Evolutionary conservation across 2,329 filamentous ascomycete genomes (phyloP), one percentile per base, ranked within the genome.

Genomic region (Xylariaceae sp.): DNA sequence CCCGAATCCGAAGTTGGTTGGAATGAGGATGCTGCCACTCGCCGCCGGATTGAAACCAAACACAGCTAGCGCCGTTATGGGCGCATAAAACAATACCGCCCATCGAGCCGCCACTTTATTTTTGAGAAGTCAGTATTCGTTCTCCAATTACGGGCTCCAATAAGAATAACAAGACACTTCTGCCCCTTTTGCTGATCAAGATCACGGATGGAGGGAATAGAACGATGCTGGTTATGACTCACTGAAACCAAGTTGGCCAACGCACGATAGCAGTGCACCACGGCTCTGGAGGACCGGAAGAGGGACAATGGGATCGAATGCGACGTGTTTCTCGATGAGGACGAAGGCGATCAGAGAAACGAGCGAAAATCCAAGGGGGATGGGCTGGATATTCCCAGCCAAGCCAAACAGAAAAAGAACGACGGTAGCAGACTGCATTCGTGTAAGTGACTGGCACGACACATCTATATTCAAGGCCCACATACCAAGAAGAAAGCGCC

Each of bases 1-100:
- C 0, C 86, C 90, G 68, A 95, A 95, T 1, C 90, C 91, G 4
- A 84, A 71, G 72, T 95, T 95, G 0, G 90, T 94, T 0, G 91
- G 90, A 51, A 95, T 83, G 5, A 95, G 80, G 42, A 93, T 87
- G 3, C 88, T 81, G 2, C 90, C 91, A 2, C 89, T 88, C 1
- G 83, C 77, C 0, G 88, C 87, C 0, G 89, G 87, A 0, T 81
- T 75, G 76, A 88, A 88, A 57, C 83, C 83, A 2, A 87, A 84
- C 1, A 94, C 87, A 2, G 89, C 88, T 59, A 94, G 84, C 39
- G 89, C 88, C 67, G 90, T 92, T 49, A 91, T 84, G 0, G 91
- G 90, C 0, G 87, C 82, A 74, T 91, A 95, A 76, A 92, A 94
- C 6, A 95, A 78, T 1, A 95, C 80, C 5, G 81, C 81, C 90